Conservation (phyloP, 169 alveolate genomes). For the Plasmodium berghei region DNA sequence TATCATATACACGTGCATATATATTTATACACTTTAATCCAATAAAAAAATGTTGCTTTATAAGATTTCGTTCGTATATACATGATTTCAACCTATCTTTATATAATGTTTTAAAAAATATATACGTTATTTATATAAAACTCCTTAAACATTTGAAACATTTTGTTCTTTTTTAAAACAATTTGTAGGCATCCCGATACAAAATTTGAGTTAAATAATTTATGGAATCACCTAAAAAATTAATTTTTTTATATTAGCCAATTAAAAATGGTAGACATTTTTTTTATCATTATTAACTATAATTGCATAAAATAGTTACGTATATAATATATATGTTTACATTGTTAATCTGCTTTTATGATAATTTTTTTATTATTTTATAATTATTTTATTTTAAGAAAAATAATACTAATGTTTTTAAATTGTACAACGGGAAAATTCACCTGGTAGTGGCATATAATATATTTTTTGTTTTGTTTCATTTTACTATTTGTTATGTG, state of each 20-base stretch:
- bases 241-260: not conserved
- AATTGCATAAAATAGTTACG: not conserved
- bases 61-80: not conserved
- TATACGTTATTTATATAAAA: not conserved
- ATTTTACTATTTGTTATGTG: no score
- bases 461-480: no score
- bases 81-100: not conserved
- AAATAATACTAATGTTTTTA: no score
- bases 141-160: not conserved
- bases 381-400: no score
- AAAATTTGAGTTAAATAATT: constrained; percentile 29
- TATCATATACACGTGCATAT: not conserved
- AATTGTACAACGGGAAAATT: no score
- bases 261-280: constrained; percentile 1
- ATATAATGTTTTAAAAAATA: not conserved
- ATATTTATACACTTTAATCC: not conserved
- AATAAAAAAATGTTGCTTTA: not conserved
- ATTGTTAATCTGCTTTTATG: not conserved
- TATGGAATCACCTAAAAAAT: constrained; percentile 26
- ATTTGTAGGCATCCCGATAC: constrained; percentile 40
- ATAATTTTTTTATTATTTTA: not conserved
- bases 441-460: no score
- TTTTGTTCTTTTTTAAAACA: constrained; percentile 3
- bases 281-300: not conserved
- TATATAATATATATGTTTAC: not conserved